Conservation (phyloP, 495 filamentous ascomycete genomes). For the Chaetomium cochliodes region DNA sequence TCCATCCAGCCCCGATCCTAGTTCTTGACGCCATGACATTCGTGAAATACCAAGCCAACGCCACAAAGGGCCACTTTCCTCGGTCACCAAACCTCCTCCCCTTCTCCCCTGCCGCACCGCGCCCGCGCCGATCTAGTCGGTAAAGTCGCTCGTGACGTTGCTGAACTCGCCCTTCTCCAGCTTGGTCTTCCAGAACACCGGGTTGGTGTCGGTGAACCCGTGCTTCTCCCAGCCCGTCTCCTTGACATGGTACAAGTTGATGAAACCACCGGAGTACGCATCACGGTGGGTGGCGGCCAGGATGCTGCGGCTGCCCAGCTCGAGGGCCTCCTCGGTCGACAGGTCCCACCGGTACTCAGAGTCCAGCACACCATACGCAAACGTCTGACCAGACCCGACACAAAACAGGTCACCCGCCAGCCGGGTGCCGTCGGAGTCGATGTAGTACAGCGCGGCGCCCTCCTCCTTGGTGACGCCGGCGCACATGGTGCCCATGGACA, state of each 20-base stretch:
- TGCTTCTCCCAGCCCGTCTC: constrained; percentile 98
- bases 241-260: constrained; percentile 98
- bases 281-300: constrained; percentile 97
- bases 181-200: constrained; percentile 99
- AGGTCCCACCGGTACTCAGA: constrained; percentile 91
- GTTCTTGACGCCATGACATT: background rate
- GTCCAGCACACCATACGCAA: constrained; percentile 96
- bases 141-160: constrained; percentile 83
- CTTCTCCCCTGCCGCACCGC: background rate
- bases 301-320: constrained; percentile 85
- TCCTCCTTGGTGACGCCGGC: constrained; percentile 95
- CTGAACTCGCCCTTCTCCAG: constrained; percentile 96
- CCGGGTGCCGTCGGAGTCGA: constrained; percentile 94
- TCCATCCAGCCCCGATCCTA: background rate
- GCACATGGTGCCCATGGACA: constrained; percentile 99
- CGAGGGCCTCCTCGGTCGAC: constrained; percentile 79
- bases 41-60: constrained; percentile 9
- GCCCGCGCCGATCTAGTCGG: constrained; percentile 32
- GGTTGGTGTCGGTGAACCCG: constrained; percentile 92
- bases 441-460: constrained; percentile 97
- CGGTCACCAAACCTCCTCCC: constrained; percentile 1
- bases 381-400: constrained; percentile 96
- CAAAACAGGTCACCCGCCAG: constrained; percentile 94
- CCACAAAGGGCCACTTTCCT: constrained; percentile 3
- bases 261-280: constrained; percentile 96